Evolutionary conservation across 192 early-diverging fungal genomes (phyloP).

Genomic region (Glomus cerebriforme): DNA sequence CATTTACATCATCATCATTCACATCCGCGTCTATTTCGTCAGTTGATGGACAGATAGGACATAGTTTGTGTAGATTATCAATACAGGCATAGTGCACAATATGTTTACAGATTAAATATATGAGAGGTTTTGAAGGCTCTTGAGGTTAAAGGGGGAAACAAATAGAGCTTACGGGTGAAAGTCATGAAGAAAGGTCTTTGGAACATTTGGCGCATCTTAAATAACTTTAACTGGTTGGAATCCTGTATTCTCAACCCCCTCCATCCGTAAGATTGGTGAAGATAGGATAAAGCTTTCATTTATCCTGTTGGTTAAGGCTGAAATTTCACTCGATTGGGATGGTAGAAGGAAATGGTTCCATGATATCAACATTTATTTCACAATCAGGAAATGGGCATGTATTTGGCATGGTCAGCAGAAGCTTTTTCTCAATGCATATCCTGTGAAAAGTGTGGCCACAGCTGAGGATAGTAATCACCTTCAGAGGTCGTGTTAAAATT

Average conservation of each 20-base stretch:
- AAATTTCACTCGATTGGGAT: background rate
- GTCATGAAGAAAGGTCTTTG: too few species aligned
- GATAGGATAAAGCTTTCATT: background rate
- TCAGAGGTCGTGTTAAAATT: background rate
- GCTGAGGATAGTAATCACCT: background rate
- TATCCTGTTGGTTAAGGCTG: background rate
- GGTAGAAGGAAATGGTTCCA: background rate
- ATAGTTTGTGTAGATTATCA: background rate
- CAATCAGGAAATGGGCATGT: background rate
- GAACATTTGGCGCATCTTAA: background rate
- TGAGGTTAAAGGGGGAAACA: too few species aligned
- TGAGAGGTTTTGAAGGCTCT: background rate
- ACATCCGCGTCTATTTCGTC: background rate
- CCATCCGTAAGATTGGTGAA: too few species aligned
- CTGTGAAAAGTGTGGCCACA: slow-evolving; percentile 11
- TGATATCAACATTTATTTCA: background rate
- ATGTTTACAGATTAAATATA: background rate
- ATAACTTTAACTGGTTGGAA: background rate
- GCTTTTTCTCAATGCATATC: slow-evolving; percentile 11
- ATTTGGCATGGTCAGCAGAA: background rate
- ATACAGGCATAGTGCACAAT: background rate
- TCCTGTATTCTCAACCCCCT: background rate
- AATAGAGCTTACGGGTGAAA: too few species aligned
- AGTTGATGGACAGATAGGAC: background rate
- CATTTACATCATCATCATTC: background rate